Base-by-base conservation (phyloP, 805 yeast species). In the Candida ponderosae region DNA sequence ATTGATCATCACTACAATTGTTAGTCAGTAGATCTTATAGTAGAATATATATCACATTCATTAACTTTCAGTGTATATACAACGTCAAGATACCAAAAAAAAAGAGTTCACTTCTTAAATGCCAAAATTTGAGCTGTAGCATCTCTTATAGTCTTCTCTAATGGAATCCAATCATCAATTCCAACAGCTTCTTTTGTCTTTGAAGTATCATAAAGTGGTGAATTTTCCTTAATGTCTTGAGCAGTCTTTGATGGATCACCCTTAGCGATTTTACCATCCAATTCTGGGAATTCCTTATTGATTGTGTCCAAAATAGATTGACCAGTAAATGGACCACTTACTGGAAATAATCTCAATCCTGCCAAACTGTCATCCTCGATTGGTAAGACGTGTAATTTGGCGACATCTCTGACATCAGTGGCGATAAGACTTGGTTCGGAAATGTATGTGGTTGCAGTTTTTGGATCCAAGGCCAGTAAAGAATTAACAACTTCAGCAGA, bases 331-430 rank as follows among this genome's bases (percentile, higher is more conserved):
- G 46, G 41, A 10, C 42, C 56, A 14, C 45, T 43, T 16, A 34
- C 42, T 36, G 59, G 38, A 39, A 62, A 54, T 28, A 65, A 47
- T 40, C 70, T 54, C 45, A 54, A 35, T 13, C 46, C 49, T n/a
- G 43, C 43, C 15, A 47, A 37, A 9, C 39, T 30, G n/a, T 43
- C 46, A 18, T 44, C n/a, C n/a, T n/a, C n/a, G n/a, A n/a, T n/a
- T n/a, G n/a, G n/a, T n/a, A n/a, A n/a, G n/a, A n/a, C n/a, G 48
- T 70, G 75, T 15, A 71, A 64, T 32, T 36, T 42, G 8, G 69
- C 70, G 17, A 65, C 70, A 32, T 65, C 70, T 45, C 70, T 52
- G 7, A 65, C 70, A 48, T 59, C 71, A 30, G 51, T 49, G 23
- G 36, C 35, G 13, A 17, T 4, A 23, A 31, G 24, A 8, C 9